Evolutionary conservation across 495 filamentous ascomycete species (phyloP), one percentile per base, ranked within the genome.

Genomic region (Xylaria curta): DNA sequence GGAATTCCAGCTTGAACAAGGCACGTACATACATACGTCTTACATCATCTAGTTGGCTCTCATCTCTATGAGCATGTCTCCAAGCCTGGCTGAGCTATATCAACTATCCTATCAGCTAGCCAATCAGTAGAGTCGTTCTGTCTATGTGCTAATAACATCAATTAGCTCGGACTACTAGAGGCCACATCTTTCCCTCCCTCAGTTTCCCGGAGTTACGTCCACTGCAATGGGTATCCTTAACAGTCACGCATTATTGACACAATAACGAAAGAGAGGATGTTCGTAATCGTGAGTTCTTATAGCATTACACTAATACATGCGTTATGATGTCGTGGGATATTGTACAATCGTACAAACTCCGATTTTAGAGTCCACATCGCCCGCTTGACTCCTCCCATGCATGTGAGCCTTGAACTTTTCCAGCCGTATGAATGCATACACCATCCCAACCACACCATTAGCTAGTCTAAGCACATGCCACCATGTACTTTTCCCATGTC

Each of bases 361-460:
- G 63, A 70, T 60, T 69, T 70, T 62, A 62, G 65, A 75, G 64
- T 72, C 75, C 77, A 69, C 67, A 51, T 69, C 77, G 59, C 66
- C 72, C 69, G 46, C 71, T 77, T 79, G 72, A 78, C 77, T 78
- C 78, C 78, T 76, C 59, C 76, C 74, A 80, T 80, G 78, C 77
- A 78, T 68, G 76, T 76, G 76, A 71, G 70, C 72, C 69, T 68
- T 70, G 40, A 79, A 77, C 70, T 79, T 80, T 79, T 76, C 78
- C 72, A 71, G 70, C 75, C 72, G 73, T 78, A 72, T 72, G 68
- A 73, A 79, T 78, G 77, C 75, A 78, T 76, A 79, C 75, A 73
- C 73, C 73, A 68, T 40, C 51, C 68, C 61, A 72, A 56, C 68
- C 9, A 68, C 74, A 60, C 26, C 69, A 76, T 77, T 75, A 77